phyloP scores from a whole-genome alignment of 2,329 filamentous ascomycete species.

The Beauveria australis region DNA sequence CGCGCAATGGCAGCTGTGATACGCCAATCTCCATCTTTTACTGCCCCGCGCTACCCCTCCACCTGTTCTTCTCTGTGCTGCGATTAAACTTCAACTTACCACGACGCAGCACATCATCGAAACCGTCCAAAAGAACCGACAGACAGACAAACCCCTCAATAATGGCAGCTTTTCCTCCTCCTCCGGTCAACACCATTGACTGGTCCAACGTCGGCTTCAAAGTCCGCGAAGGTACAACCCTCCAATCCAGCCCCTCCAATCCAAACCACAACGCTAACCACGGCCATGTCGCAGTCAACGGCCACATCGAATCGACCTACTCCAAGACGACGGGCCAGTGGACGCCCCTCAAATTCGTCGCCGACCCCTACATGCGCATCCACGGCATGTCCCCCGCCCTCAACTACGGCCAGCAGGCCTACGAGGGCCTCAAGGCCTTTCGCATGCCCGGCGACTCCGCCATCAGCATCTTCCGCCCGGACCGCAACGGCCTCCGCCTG shows the following conservation, averaged over 20 bases:
- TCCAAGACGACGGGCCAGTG: constrained; percentile 66
- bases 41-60: background rate
- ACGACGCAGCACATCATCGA: background rate
- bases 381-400: constrained; percentile 93
- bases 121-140: too few relatives aligned
- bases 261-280: too few relatives aligned
- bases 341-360: constrained; percentile 69
- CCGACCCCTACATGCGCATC: constrained; percentile 76
- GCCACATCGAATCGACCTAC: constrained; percentile 86
- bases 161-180: constrained; percentile 60
- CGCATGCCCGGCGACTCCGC: constrained; percentile 57
- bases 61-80: background rate
- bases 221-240: constrained; percentile 66
- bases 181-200: constrained; percentile 75
- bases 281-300: constrained; percentile 58
- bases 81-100: background rate
- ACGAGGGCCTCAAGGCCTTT: constrained; percentile 98
- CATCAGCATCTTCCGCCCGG: constrained; percentile 83
- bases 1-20: background rate
- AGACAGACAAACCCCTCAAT: background rate
- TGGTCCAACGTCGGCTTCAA: constrained; percentile 92
- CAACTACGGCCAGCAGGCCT: constrained; percentile 97
- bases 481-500: constrained; percentile 76
- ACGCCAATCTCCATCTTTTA: background rate
- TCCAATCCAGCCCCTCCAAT: too few relatives aligned